Base-by-base conservation (phyloP, 345 rosid genomes). In the Ricinus communis region DNA sequence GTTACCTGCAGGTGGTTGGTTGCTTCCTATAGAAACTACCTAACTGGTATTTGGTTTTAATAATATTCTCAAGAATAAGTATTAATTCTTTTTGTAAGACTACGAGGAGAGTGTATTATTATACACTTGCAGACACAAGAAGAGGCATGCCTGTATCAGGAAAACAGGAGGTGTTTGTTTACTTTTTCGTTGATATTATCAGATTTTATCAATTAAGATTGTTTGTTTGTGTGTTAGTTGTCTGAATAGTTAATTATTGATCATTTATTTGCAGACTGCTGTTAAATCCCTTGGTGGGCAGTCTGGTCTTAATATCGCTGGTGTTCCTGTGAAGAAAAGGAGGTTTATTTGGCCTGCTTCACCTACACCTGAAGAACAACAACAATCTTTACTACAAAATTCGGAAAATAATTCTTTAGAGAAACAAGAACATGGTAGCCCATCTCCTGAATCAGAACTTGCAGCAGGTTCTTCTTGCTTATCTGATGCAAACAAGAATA, bases 291-390 rank as follows among this genome's bases (percentile, higher is more conserved):
- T 74, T 78, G 71, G 80, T n/a, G 74, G 78, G 73, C 84, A 73
- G 69, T 83, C 88, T 73, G 81, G 82, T 68, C 82, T 87, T 75
- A 76, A 82, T 69, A 81, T 71, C 80, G 84, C 91, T 71, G 83
- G 87, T 71, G 78, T 91, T 82, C 97, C 97, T 33, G 77, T 93
- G 79, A 93, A 93, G 87, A 91, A 93, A 86, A 86, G 98, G 77
- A 87, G 88, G 79, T 81, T 77, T 64, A 77, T 85, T 51, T 77
- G 73, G 49, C 77, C 82, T 28, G 74, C 84, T 28, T 85, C 87
- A 6, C 88, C 87, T 49, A 59, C 79, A 0, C 46, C 50, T 31
- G 85, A 80, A 72, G 84, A 81, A 12, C 47, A 43, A 38, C 43
- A 38, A 57, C 74, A 74, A 49, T 70, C 73, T 76, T 70, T 69